These are phyloP conservation scores for Blattamonas nauphoetae DNA, from an alignment of 78 protist species.

Conservation along the genomic window DNA sequence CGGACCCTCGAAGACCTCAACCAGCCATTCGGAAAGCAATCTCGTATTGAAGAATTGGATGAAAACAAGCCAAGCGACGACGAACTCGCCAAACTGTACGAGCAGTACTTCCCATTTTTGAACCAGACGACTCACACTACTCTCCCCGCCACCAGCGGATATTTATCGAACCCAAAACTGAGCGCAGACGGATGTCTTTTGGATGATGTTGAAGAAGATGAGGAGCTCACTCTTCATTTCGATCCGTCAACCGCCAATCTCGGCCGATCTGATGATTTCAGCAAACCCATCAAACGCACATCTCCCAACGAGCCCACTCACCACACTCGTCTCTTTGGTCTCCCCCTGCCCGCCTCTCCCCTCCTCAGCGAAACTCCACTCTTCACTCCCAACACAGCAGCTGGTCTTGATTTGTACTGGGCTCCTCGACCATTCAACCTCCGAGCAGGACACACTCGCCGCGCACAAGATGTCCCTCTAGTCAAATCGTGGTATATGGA, in stretches of 20 bases:
- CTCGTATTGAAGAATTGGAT: neutral
- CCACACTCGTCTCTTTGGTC: constrained; percentile 27
- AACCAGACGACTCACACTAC: too few species aligned
- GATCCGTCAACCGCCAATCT: neutral
- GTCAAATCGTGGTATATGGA: constrained; percentile 81
- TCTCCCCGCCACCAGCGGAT: too few species aligned
- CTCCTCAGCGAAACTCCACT: constrained; percentile 47
- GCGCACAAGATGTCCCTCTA: constrained; percentile 92
- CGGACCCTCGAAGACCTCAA: neutral
- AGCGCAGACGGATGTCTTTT: neutral
- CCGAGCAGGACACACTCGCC: constrained; percentile 76
- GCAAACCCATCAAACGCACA: neutral
- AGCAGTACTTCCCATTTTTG: neutral
- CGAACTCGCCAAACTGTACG: neutral
- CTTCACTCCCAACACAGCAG: constrained; percentile 72
- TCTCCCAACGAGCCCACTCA: neutral
- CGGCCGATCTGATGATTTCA: neutral
- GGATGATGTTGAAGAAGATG: neutral
- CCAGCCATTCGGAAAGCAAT: constrained; percentile 18
- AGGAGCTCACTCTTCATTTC: too few species aligned
- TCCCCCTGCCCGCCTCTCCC: constrained; percentile 49
- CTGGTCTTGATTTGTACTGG: constrained; percentile 82
- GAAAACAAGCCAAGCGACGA: constrained; percentile 33
- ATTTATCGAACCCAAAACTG: neutral
- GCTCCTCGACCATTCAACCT: constrained; percentile 92